Percentiles rank a stretch among this genome's conserved stretches.
These are phyloP conservation scores for Scleromitrula shiraiana DNA, from an alignment of 2,329 filamentous ascomycete species.

Conservation along the genomic window DNA sequence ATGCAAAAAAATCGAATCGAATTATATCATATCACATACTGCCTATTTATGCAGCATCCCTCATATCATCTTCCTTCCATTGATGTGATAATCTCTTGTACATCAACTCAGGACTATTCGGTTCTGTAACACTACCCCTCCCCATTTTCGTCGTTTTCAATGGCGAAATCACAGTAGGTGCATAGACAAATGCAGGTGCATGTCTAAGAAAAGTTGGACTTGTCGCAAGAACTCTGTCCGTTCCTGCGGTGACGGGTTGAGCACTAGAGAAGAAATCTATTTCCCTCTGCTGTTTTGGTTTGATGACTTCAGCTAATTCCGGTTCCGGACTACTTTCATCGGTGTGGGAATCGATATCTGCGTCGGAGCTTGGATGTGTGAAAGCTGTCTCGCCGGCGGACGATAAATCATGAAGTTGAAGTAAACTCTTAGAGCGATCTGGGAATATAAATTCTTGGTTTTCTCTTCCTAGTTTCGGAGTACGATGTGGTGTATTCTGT, in stretches of 20 bases:
- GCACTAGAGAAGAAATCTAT: constrained; percentile 24
- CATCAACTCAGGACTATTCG: constrained; percentile 17
- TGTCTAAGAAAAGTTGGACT: constrained; percentile 14
- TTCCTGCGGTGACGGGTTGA: constrained; percentile 23
- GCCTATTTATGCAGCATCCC: neutral
- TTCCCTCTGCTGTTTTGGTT: neutral
- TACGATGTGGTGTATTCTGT: constrained; percentile 14
- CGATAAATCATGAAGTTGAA: constrained; percentile 18
- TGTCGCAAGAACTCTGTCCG: constrained; percentile 26
- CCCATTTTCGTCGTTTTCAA: neutral
- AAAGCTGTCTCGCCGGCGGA: constrained; percentile 25
- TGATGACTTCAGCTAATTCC: constrained; percentile 7
- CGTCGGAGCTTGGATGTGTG: constrained; percentile 24
- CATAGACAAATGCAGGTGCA: constrained; percentile 9
- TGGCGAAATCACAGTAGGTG: constrained; percentile 2
- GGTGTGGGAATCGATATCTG: constrained; percentile 26
- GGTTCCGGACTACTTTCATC: constrained; percentile 25
- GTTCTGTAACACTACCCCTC: constrained; percentile 5
- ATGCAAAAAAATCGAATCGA: too few relatives aligned
- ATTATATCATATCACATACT: constrained; percentile 38
- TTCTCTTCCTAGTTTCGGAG: constrained; percentile 9
- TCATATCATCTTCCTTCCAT: constrained; percentile 3
- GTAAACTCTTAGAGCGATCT: constrained; percentile 2
- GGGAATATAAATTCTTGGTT: constrained; percentile 13
- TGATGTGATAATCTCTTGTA: constrained; percentile 17